A percentile compares a stretch with the other conserved stretches of the same genome.
These are phyloP conservation scores for Penicillium samsonianum DNA, from an alignment of 495 filamentous ascomycete genomes.

Conservation along the genomic window DNA sequence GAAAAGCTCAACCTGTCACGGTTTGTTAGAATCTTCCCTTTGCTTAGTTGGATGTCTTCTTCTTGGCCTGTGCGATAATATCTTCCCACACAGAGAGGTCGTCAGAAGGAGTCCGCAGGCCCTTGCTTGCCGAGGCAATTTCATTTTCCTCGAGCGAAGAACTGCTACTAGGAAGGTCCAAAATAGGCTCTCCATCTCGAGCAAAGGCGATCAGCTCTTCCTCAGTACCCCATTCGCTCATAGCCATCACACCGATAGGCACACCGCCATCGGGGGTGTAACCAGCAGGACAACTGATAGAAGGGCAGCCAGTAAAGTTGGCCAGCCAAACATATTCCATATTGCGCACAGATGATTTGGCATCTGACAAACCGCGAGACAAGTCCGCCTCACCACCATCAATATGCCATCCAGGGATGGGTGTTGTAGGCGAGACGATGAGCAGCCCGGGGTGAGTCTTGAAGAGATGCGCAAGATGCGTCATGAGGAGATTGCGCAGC, in stretches of 20 bases:
- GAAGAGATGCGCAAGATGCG: constrained; percentile 75
- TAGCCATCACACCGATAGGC: constrained; percentile 86
- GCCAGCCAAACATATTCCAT: constrained; percentile 92
- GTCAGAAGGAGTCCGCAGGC: constrained; percentile 29
- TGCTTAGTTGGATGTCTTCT: neutral
- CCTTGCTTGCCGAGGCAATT: constrained; percentile 7
- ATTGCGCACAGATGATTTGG: constrained; percentile 66
- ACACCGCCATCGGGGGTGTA: constrained; percentile 59
- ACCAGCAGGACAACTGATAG: constrained; percentile 76
- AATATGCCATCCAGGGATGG: constrained; percentile 74
- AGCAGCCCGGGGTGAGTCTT: constrained; percentile 71
- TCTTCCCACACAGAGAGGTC: constrained; percentile 39
- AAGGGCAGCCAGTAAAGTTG: constrained; percentile 79
- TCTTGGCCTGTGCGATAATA: constrained; percentile 33
- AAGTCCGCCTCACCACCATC: constrained; percentile 52
- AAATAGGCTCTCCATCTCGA: constrained; percentile 61
- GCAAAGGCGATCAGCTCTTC: constrained; percentile 77
- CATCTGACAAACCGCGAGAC: constrained; percentile 69
- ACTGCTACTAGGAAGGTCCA: constrained; percentile 32
- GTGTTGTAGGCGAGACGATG: constrained; percentile 77
- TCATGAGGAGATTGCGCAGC: constrained; percentile 77
- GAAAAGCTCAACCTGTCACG: neutral
- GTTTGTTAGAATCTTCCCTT: neutral
- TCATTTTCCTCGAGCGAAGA: constrained; percentile 5
- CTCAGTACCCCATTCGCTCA: constrained; percentile 86